phyloP scores from a whole-genome alignment of 495 filamentous ascomycete genomes.

The Beverwykella pulmonaria region DNA sequence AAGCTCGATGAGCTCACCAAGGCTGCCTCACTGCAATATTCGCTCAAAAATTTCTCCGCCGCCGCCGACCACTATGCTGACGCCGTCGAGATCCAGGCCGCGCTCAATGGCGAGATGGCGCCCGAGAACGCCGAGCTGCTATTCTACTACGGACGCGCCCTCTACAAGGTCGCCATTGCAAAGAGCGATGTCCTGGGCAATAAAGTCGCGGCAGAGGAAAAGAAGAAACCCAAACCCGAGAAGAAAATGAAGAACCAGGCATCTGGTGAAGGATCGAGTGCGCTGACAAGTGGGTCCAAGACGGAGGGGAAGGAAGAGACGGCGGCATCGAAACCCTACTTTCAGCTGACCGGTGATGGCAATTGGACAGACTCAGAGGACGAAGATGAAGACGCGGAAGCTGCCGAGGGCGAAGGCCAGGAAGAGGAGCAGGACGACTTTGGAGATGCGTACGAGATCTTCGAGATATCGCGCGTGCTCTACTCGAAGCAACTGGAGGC shows the following conservation, averaged over 20 bases:
- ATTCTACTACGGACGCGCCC: conserved; percentile 86
- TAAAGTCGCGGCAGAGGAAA: conserved; percentile 65
- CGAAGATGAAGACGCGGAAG: conserved; percentile 68
- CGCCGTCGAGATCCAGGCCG: conserved; percentile 85
- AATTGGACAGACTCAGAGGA: conserved; percentile 80
- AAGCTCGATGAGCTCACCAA: conserved; percentile 54
- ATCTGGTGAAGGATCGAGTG: conserved; percentile 19
- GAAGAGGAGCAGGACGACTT: conserved; percentile 72
- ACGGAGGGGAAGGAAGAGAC: conserved; percentile 26
- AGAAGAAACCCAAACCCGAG: conserved; percentile 49
- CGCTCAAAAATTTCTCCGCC: conserved; percentile 79
- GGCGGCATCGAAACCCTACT: conserved; percentile 66
- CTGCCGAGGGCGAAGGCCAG: conserved; percentile 53
- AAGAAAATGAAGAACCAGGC: conserved; percentile 51
- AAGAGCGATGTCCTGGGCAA: conserved; percentile 93
- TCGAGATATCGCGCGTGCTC: conserved; percentile 87
- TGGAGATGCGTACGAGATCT: conserved; percentile 87
- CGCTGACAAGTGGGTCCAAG: conserved; percentile 14
- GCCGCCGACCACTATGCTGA: conserved; percentile 85
- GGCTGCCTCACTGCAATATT: conserved; percentile 70
- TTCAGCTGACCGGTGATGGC: conserved; percentile 93
- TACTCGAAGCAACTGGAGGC: conserved; percentile 62
- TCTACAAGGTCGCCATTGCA: conserved; percentile 89
- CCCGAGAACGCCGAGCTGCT: conserved; percentile 89
- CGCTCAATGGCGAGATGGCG: conserved; percentile 88